These are phyloP conservation scores for Hemileccinum rubropunctum DNA, from an alignment of 768 basidiomycete genomes.

Conservation along the genomic window DNA sequence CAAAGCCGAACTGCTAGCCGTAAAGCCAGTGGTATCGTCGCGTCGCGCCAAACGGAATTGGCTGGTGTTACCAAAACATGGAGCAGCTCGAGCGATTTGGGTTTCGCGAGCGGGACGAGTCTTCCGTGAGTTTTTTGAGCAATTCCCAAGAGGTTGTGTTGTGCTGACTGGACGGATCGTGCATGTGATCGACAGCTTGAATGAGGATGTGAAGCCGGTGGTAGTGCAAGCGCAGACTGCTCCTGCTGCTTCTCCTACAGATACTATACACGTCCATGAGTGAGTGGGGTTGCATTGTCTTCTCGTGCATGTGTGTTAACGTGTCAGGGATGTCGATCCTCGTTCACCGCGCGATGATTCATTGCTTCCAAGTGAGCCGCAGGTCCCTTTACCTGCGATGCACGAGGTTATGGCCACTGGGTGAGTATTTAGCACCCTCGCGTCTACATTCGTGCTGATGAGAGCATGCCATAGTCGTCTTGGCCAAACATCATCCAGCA, in stretches of 20 bases:
- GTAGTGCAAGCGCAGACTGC: slow-evolving; percentile 8
- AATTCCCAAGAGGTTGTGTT: background rate
- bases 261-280: slow-evolving; percentile 32
- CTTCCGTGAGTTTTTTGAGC: slow-evolving; percentile 15
- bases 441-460: background rate
- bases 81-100: slow-evolving; percentile 25
- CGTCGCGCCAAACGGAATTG: slow-evolving; percentile 27
- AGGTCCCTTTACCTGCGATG: slow-evolving; percentile 33
- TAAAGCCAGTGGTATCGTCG: slow-evolving; percentile 24
- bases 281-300: slow-evolving; percentile 5
- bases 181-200: slow-evolving; percentile 8
- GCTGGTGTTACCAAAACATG: slow-evolving; percentile 33
- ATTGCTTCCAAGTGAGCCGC: slow-evolving; percentile 25
- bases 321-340: slow-evolving; percentile 20
- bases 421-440: slow-evolving; percentile 9
- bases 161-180: background rate
- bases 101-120: slow-evolving; percentile 17
- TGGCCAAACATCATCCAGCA: slow-evolving; percentile 15
- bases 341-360: slow-evolving; percentile 34
- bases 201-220: slow-evolving; percentile 25
- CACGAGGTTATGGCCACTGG: slow-evolving; percentile 30
- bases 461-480: slow-evolving; percentile 7
- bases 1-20: slow-evolving; percentile 26
- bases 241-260: slow-evolving; percentile 23
- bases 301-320: background rate